Evolutionary conservation across 495 filamentous ascomycete species (phyloP).

Genomic region (Corynascus novoguineensis): DNA sequence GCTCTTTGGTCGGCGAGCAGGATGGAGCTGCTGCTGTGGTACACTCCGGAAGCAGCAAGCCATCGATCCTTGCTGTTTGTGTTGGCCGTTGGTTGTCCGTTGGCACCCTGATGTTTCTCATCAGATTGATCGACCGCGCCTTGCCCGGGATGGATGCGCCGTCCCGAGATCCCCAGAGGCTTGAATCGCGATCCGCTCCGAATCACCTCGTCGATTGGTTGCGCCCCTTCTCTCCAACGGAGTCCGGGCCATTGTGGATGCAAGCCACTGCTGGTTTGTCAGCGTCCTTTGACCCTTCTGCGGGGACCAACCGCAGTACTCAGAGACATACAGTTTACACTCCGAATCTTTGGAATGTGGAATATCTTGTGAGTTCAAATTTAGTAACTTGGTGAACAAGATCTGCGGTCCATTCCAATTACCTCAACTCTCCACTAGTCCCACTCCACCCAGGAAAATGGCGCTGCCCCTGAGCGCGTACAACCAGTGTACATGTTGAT

Average conservation of each 20-base stretch:
- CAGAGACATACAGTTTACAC: not conserved
- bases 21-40: not conserved
- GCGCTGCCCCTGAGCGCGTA: too few species aligned
- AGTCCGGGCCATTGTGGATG: not conserved
- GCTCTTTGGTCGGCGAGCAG: not conserved
- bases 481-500: too few species aligned
- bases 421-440: not conserved
- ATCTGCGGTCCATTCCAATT: too few species aligned
- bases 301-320: not conserved
- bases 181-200: not conserved
- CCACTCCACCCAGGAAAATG: not conserved
- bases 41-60: not conserved
- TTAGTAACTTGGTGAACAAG: not conserved
- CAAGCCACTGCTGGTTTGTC: not conserved
- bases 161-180: slow-evolving; percentile 10
- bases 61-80: slow-evolving; percentile 2
- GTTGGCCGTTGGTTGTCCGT: not conserved
- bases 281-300: not conserved
- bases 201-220: not conserved
- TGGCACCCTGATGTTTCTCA: not conserved
- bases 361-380: not conserved
- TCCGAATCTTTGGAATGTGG: not conserved
- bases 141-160: not conserved
- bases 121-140: not conserved
- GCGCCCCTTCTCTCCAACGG: not conserved